Conservation (phyloP, 2,329 filamentous ascomycete genomes). For the Alternaria sp. region DNA sequence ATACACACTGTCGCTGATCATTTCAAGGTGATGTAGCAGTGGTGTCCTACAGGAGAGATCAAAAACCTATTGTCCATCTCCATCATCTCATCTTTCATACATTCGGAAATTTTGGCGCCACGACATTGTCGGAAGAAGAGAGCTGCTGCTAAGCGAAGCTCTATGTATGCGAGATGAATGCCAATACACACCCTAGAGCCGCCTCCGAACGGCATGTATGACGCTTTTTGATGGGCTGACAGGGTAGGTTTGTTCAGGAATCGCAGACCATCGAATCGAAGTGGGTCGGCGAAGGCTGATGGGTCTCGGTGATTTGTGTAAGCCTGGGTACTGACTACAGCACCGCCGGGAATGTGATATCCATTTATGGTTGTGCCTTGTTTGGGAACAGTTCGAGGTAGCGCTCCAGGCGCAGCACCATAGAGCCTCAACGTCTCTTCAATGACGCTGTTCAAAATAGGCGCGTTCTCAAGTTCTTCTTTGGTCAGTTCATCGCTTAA, state of each 20-base stretch:
- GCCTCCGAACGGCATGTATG: constrained; percentile 72
- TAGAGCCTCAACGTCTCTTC: constrained; percentile 52
- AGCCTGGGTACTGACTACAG: constrained; percentile 50
- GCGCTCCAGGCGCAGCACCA: constrained; percentile 45
- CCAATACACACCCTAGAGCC: constrained; percentile 73
- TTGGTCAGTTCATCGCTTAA: constrained; percentile 26
- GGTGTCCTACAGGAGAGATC: constrained; percentile 51
- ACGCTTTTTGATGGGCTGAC: constrained; percentile 52
- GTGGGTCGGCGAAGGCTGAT: constrained; percentile 29
- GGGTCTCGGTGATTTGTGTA: constrained; percentile 51
- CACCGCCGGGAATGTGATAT: constrained; percentile 48
- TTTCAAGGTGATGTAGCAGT: constrained; percentile 46
- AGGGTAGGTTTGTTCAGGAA: constrained; percentile 32
- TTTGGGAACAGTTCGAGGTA: constrained; percentile 48
- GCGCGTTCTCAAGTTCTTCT: constrained; percentile 38
- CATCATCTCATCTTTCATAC: constrained; percentile 49
- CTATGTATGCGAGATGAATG: constrained; percentile 69
- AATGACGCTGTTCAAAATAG: constrained; percentile 49
- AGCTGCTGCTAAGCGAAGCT: constrained; percentile 60
- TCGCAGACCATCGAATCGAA: constrained; percentile 44
- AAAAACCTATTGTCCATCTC: constrained; percentile 53
- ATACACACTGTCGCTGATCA: not conserved
- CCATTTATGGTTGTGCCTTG: constrained; percentile 46
- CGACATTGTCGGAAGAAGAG: constrained; percentile 60
- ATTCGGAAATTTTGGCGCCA: constrained; percentile 32